These are phyloP conservation scores for Endothia cerciana DNA, from an alignment of 2,329 filamentous ascomycete species.

Conservation along the genomic window DNA sequence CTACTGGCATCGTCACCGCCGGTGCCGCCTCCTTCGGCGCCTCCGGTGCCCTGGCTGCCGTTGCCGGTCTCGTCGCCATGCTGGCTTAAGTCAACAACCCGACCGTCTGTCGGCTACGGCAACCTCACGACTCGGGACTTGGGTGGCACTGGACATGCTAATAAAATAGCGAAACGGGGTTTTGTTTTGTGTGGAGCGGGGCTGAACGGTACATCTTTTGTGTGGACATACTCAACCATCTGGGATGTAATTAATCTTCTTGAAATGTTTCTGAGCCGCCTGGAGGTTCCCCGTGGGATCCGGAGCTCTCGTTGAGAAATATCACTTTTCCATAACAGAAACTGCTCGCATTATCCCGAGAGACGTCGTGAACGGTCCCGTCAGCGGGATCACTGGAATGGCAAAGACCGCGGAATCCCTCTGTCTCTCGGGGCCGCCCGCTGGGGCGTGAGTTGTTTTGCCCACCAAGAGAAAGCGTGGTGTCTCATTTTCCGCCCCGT, in stretches of 20 bases:
- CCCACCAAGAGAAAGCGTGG: conserved; percentile 11
- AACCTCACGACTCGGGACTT: conserved; percentile 40
- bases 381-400: no score
- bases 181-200: conserved; percentile 4
- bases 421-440: neutral
- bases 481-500: conserved; percentile 20
- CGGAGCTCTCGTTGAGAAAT: conserved; percentile 25
- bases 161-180: neutral
- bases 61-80: conserved; percentile 58
- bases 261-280: conserved; percentile 22
- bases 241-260: conserved; percentile 27
- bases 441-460: neutral
- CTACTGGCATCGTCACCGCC: conserved; percentile 48
- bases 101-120: conserved; percentile 40
- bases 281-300: conserved; percentile 22
- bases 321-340: conserved; percentile 15
- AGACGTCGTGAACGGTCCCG: conserved; percentile 1
- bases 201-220: conserved; percentile 24
- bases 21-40: conserved; percentile 58
- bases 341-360: conserved; percentile 18
- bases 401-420: no score
- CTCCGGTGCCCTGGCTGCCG: conserved; percentile 58
- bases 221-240: conserved; percentile 15
- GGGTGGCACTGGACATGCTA: conserved; percentile 24
- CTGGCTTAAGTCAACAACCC: conserved; percentile 50